phyloP scores from a whole-genome alignment of 2,329 filamentous ascomycete species.

The Cadophora gregata region DNA sequence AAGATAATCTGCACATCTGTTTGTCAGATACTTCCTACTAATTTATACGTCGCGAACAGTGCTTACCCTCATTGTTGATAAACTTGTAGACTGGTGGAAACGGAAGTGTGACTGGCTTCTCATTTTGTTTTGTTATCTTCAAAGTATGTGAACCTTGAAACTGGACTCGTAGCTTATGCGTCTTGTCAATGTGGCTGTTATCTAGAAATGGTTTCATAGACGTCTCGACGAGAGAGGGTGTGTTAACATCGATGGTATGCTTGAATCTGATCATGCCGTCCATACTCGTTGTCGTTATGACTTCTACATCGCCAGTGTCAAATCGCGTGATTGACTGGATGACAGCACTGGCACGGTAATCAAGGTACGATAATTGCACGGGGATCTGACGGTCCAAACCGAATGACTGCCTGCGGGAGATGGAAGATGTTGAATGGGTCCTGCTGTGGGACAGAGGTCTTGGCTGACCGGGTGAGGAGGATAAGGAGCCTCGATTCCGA shows the following conservation, averaged over 20 bases:
- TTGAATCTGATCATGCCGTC: slow-evolving; percentile 30
- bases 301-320: slow-evolving; percentile 30
- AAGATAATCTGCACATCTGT: slow-evolving; percentile 25
- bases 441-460: slow-evolving; percentile 22
- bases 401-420: slow-evolving; percentile 25
- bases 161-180: slow-evolving; percentile 31
- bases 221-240: slow-evolving; percentile 22
- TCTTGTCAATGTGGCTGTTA: slow-evolving; percentile 31
- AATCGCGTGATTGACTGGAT: slow-evolving; percentile 28
- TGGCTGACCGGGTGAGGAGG: slow-evolving; percentile 22
- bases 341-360: slow-evolving; percentile 20
- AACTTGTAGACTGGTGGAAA: slow-evolving; percentile 33
- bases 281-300: slow-evolving; percentile 25
- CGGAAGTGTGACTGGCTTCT: slow-evolving; percentile 18
- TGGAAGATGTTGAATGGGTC: slow-evolving; percentile 28
- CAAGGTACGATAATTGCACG: slow-evolving; percentile 28
- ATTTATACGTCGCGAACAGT: too few species aligned
- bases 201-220: slow-evolving; percentile 39
- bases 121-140: slow-evolving; percentile 28
- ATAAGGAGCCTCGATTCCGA: slow-evolving; percentile 21
- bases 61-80: slow-evolving; percentile 30
- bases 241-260: slow-evolving; percentile 29
- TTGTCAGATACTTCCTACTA: background rate
- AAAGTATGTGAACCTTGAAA: slow-evolving; percentile 34
- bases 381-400: slow-evolving; percentile 25